Percentiles rank a stretch among this genome's conserved stretches.
phyloP scores from a whole-genome alignment of 805 yeast species.

The Candida silvatica region DNA sequence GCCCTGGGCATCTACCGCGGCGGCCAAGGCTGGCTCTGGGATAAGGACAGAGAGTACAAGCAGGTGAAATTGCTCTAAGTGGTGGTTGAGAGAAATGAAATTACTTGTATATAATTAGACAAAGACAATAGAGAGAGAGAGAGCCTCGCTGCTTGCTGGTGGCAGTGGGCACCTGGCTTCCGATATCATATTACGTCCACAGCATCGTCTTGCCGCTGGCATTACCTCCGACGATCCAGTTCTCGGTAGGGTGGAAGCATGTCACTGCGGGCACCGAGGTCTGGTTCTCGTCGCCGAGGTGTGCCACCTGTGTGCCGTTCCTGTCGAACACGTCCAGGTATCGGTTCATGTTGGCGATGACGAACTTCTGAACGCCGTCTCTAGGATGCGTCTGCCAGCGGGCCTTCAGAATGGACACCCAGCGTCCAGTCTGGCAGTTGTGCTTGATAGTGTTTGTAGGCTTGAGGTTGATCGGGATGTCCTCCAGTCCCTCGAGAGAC shows the following conservation, averaged over 20 bases:
- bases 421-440: slow-evolving; percentile 93
- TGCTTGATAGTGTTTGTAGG: slow-evolving; percentile 67
- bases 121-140: slow-evolving; percentile 1
- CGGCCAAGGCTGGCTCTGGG: slow-evolving; percentile 54
- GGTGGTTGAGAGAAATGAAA: no score
- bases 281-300: slow-evolving; percentile 46
- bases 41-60: slow-evolving; percentile 23
- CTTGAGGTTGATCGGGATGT: slow-evolving; percentile 32
- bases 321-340: slow-evolving; percentile 76
- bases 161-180: no score
- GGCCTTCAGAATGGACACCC: slow-evolving; percentile 90
- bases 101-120: no score
- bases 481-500: slow-evolving; percentile 13
- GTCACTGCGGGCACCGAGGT: slow-evolving; percentile 93
- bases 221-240: slow-evolving; percentile 91
- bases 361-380: slow-evolving; percentile 74
- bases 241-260: slow-evolving; percentile 72
- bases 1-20: slow-evolving; percentile 55
- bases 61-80: slow-evolving; percentile 8
- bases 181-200: slow-evolving; percentile 21
- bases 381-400: slow-evolving; percentile 72
- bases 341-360: slow-evolving; percentile 89
- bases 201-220: slow-evolving; percentile 86
- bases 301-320: slow-evolving; percentile 71
- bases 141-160: not conserved